Evolutionary conservation across 2,329 filamentous ascomycete species (phyloP), one percentile per base, ranked within the genome.

Genomic region (Colletotrichum tofieldiae): DNA sequence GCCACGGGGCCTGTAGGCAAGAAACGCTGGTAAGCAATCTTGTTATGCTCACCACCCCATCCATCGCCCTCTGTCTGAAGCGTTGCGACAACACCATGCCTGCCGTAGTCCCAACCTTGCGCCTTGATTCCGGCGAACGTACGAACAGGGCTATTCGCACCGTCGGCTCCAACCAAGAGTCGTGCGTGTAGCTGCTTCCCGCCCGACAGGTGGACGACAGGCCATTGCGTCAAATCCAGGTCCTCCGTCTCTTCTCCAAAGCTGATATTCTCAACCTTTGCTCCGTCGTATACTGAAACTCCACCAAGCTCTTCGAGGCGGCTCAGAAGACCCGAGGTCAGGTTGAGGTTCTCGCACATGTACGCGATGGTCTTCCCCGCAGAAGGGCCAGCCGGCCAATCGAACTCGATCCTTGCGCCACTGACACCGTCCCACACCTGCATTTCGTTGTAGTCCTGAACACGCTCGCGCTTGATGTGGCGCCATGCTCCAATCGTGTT

Each of bases 341-440:
- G 87, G 80, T 99, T 98, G 41, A 93, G 82, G 81, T 98, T 99
- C 86, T 99, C 97, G 52, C 92, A 94, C 96, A 99, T 99, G 80
- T 96, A 98, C 12, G 96, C 96, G 76, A 99, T 94, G 1, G 91
- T 93, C 73, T 86, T 89, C 79, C 85, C 84, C 82, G 77, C 83
- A 82, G 56, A 83, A 79, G 59, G 82, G 77, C 86, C 85, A 47
- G 84, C 80, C 29, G 82, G 82, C 92, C 92, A 93, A 83, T 96
- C 93, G 81, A 99, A 99, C 76, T 94, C 93, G 80, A 99, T 96
- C 76, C 92, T 90, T 45, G 95, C 94, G 71, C 91, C 95, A 51
- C 93, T 94, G 68, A 98, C 90, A 74, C 96, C 97, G 81, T 99
- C 96, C 96, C 97, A 99, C 41, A 98, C 96, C 81, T 98, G 93